Conservation (phyloP, 140 eudicot species). For the Cichorium intybus region DNA sequence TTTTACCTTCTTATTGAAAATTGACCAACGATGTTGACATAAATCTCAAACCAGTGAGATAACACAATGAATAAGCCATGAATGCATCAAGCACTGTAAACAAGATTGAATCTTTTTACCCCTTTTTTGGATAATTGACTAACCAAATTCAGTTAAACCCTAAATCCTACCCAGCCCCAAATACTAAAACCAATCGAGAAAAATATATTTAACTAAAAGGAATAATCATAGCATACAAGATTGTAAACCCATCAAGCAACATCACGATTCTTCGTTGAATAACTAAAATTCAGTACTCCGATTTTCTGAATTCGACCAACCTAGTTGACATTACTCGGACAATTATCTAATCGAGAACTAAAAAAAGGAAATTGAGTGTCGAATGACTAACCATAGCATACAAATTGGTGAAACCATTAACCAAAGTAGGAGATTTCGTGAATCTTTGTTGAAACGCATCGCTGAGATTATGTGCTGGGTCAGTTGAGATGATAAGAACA, state of each 20-base stretch:
- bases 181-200: slow-evolving; percentile 12
- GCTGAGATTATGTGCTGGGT: slow-evolving; percentile 95
- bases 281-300: background rate
- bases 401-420: slow-evolving; percentile 84
- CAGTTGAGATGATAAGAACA: slow-evolving; percentile 94
- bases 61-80: slow-evolving; percentile 1
- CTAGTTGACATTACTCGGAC: background rate
- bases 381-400: slow-evolving; percentile 78
- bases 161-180: background rate
- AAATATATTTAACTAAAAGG: background rate
- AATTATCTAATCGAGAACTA: background rate
- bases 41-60: background rate
- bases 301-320: background rate
- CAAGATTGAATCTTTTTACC: background rate
- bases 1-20: background rate
- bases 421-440: slow-evolving; percentile 82
- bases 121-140: background rate
- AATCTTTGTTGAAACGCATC: slow-evolving; percentile 94
- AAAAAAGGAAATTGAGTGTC: background rate
- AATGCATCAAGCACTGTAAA: background rate
- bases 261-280: background rate
- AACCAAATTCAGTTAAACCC: background rate
- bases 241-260: background rate
- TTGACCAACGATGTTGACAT: background rate
- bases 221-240: background rate